Percentiles rank a stretch among this genome's conserved stretches.
phyloP scores from a whole-genome alignment of 352 stramenopile genomes.

The Detonula confervacea region DNA sequence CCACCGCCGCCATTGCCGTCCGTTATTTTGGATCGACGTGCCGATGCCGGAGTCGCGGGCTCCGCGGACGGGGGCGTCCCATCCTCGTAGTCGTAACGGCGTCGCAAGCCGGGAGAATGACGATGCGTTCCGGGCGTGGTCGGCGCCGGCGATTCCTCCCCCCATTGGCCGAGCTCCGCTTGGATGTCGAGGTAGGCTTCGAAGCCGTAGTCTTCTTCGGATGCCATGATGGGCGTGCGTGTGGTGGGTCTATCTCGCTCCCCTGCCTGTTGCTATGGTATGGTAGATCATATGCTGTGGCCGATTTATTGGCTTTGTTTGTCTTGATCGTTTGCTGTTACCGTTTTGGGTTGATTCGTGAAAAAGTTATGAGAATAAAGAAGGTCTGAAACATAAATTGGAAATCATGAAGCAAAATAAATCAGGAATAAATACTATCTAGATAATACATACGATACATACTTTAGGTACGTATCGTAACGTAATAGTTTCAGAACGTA shows the following conservation, averaged over 20 bases:
- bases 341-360: neutral
- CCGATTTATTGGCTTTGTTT: too few relatives aligned
- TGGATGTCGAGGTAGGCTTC: slow-evolving; percentile 46
- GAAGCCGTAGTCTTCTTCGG: slow-evolving; percentile 44
- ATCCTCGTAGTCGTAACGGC: slow-evolving; percentile 19
- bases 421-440: too few relatives aligned
- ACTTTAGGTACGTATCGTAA: too few relatives aligned
- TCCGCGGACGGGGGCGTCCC: neutral
- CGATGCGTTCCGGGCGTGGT: neutral
- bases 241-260: neutral
- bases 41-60: neutral
- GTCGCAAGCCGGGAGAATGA: neutral
- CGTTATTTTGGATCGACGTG: neutral
- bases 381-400: too few relatives aligned
- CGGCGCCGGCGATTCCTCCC: neutral
- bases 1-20: neutral
- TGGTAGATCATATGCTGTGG: too few relatives aligned
- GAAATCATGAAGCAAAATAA: too few relatives aligned
- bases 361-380: too few relatives aligned
- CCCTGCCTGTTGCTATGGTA: neutral
- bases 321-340: neutral
- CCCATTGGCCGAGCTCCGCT: slow-evolving; percentile 40
- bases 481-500: too few relatives aligned
- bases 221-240: slow-evolving; percentile 23
- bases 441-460: too few relatives aligned